Evolutionary conservation across 2,329 filamentous ascomycete genomes (phyloP).

Genomic region (Monilinia fructigena): DNA sequence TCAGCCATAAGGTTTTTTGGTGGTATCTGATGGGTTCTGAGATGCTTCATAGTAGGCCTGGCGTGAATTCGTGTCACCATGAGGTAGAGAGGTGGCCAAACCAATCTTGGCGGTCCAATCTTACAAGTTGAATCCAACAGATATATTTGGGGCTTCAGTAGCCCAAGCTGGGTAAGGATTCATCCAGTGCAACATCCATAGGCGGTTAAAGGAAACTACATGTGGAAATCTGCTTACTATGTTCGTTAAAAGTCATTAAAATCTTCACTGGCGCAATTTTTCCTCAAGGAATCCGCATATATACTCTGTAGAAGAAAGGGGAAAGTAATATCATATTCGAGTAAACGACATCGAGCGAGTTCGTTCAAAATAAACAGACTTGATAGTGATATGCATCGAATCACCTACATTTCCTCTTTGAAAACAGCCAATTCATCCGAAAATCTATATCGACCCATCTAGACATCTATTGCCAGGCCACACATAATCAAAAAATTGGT

Average conservation of each 20-base stretch:
- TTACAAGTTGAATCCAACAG: neutral
- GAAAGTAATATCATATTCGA: neutral
- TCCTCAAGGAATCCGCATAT: neutral
- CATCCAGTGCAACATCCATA: neutral
- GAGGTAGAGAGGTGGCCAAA: neutral
- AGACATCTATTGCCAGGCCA: neutral
- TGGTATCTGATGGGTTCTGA: neutral
- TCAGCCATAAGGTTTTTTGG: constrained; percentile 3
- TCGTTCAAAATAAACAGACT: neutral
- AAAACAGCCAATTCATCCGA: neutral
- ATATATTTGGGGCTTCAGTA: neutral
- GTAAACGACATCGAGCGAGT: neutral
- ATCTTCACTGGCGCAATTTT: neutral
- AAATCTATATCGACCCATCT: neutral
- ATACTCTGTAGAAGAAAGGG: constrained; percentile 2
- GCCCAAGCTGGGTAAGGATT: neutral
- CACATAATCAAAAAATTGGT: neutral
- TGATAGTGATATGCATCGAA: neutral
- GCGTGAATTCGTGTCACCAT: neutral
- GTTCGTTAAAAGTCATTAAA: neutral
- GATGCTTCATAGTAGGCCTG: neutral
- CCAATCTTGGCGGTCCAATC: neutral
- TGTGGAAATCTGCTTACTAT: neutral
- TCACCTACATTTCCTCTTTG: neutral
- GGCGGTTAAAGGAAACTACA: neutral